Conservation (phyloP, 257 asterid species). For the Haberlea rhodopensis region DNA sequence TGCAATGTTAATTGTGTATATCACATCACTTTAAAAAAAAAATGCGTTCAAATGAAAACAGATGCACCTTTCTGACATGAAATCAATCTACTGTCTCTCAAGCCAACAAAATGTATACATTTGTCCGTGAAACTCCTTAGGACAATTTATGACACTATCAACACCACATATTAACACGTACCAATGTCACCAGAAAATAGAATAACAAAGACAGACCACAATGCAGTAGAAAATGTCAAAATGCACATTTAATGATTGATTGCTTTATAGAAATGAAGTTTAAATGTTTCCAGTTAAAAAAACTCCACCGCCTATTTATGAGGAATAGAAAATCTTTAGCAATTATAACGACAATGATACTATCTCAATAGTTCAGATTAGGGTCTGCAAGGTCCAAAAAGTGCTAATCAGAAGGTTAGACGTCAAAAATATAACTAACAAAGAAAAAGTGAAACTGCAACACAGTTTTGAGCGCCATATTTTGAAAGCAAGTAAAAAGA, state of each 20-base stretch:
- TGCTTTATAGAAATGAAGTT: neutral
- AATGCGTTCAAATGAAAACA: conserved; percentile 1
- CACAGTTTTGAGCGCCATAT: neutral
- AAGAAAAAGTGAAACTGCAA: neutral
- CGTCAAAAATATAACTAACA: neutral
- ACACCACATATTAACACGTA: neutral
- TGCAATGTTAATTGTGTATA: neutral
- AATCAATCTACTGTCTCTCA: conserved; percentile 1
- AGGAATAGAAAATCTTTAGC: neutral
- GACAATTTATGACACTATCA: too few species aligned
- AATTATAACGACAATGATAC: neutral
- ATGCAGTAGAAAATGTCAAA: neutral
- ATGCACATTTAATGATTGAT: neutral
- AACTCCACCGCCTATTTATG: neutral
- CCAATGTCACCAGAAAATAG: neutral
- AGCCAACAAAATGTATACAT: neutral
- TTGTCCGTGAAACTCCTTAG: neutral
- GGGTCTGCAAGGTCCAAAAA: neutral
- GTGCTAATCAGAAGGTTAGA: neutral
- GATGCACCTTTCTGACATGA: neutral
- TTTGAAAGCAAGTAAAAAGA: neutral
- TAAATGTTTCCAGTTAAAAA: too few species aligned
- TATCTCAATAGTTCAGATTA: neutral
- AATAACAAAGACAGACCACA: neutral
- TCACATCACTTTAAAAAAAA: conserved; percentile 16